Evolutionary conservation across 2,329 filamentous ascomycete species (phyloP), one percentile per base, ranked within the genome.

Genomic region (Neofusicoccum sp.): DNA sequence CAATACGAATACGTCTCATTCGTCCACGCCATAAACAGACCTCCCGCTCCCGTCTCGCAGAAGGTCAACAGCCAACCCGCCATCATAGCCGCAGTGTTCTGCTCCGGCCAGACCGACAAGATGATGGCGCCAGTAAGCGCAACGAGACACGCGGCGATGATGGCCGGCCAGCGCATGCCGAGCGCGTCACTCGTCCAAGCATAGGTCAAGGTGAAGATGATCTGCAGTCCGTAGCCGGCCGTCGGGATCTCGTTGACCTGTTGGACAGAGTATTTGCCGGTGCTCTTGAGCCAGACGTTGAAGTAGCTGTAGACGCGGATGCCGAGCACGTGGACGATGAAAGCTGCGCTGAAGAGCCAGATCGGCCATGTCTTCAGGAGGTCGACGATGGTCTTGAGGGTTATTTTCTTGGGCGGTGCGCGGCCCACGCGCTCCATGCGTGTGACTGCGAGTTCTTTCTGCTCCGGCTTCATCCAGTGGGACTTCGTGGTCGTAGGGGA

Each of bases 11-110:
- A 65, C 12, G 60, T 56, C 45, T 65, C 63, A 16, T 66, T 63
- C 30, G 65, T 61, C 65, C 63, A 65, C n/a, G 77, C 75, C 68
- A 79, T 77, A 24, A 77, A 68, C 7, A 74, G 65, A 0, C 71
- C 70, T 1, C 73, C 73, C 49, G 71, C 73, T 0, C 74, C 75
- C 3, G 70, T 74, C 6, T 73, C 72, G 2, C 68, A 66, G 34
- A 71, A 77, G 0, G 73, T 73, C 6, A 77, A 61, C n/a, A 78
- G 67, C 64, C 73, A 76, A 12, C 72, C 73, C 0, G 66, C 64
- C 69, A 77, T 72, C 61, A 77, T 71, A 14, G 73, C 71, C 1
- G 70, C 65, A 0, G 67, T 65, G 45, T 75, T 72, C 34, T 71
- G 59, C 49, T 71, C 69, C 0, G 73, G 75, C 64, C 71, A 76